Evolutionary conservation across 768 basidiomycete species (phyloP).

Genomic region (Hygrophorus pudorinus): DNA sequence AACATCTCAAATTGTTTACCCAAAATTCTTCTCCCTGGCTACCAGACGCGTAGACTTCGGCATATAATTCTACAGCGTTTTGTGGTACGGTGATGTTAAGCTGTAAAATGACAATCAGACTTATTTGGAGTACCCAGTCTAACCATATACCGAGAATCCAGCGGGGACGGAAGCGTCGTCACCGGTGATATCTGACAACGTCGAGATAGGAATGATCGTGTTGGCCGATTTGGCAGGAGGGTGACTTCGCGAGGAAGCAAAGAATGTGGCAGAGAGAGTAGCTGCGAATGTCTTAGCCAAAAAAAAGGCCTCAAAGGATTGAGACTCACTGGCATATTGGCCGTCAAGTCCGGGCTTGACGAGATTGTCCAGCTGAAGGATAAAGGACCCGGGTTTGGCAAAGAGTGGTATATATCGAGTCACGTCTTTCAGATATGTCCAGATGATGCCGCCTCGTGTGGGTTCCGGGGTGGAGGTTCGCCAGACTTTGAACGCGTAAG

Average conservation of each 20-base stretch:
- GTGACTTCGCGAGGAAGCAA: slow-evolving; percentile 42
- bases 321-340: slow-evolving; percentile 51
- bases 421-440: slow-evolving; percentile 72
- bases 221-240: slow-evolving; percentile 54
- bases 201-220: slow-evolving; percentile 61
- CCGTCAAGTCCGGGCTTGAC: slow-evolving; percentile 49
- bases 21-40: slow-evolving; percentile 63
- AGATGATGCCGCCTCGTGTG: slow-evolving; percentile 58
- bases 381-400: slow-evolving; percentile 54
- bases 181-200: slow-evolving; percentile 51
- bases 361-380: slow-evolving; percentile 66
- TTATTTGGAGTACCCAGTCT: background rate
- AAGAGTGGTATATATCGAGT: slow-evolving; percentile 67
- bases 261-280: slow-evolving; percentile 62
- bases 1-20: slow-evolving; percentile 28
- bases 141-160: slow-evolving; percentile 53
- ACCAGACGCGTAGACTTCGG: slow-evolving; percentile 62
- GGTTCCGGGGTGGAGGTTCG: slow-evolving; percentile 76
- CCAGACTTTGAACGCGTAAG: slow-evolving; percentile 42
- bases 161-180: slow-evolving; percentile 71
- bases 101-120: slow-evolving; percentile 21
- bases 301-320: background rate
- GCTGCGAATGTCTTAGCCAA: slow-evolving; percentile 27
- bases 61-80: slow-evolving; percentile 58
- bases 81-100: slow-evolving; percentile 58